These are phyloP conservation scores for Cytospora piceae DNA, from an alignment of 2,329 filamentous ascomycete genomes.

Conservation along the genomic window DNA sequence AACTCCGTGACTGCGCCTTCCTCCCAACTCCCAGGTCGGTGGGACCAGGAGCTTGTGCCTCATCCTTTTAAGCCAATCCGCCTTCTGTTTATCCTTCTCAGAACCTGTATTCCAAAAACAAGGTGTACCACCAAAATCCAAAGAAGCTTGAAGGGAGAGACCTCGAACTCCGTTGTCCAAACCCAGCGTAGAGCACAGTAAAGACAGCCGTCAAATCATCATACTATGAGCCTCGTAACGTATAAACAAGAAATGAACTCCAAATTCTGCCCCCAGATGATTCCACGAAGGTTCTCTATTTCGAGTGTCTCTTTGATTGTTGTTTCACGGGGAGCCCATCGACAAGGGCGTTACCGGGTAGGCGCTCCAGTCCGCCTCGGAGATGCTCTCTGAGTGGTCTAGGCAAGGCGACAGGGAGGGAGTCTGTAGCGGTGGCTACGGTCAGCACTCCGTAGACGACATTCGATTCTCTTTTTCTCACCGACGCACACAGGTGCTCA, in stretches of 20 bases:
- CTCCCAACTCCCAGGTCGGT: neutral
- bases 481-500: constrained; percentile 17
- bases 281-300: constrained; percentile 4
- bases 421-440: constrained; percentile 58
- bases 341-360: constrained; percentile 73
- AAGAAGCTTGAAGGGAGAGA: neutral
- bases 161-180: neutral
- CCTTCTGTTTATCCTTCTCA: neutral
- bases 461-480: constrained; percentile 14
- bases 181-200: neutral
- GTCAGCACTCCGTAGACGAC: constrained; percentile 30
- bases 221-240: neutral
- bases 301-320: constrained; percentile 6
- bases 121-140: neutral
- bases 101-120: neutral
- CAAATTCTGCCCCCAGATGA: neutral
- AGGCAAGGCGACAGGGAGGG: constrained; percentile 76
- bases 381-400: constrained; percentile 67
- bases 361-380: constrained; percentile 61
- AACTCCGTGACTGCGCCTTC: neutral
- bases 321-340: constrained; percentile 47
- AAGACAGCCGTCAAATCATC: neutral
- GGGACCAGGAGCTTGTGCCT: neutral
- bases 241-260: neutral
- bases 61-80: neutral